Percentiles rank a stretch among this genome's conserved stretches.
phyloP scores from a whole-genome alignment of 225 moss, liverwort and hornwort genomes.

The Polytrichum commune region DNA sequence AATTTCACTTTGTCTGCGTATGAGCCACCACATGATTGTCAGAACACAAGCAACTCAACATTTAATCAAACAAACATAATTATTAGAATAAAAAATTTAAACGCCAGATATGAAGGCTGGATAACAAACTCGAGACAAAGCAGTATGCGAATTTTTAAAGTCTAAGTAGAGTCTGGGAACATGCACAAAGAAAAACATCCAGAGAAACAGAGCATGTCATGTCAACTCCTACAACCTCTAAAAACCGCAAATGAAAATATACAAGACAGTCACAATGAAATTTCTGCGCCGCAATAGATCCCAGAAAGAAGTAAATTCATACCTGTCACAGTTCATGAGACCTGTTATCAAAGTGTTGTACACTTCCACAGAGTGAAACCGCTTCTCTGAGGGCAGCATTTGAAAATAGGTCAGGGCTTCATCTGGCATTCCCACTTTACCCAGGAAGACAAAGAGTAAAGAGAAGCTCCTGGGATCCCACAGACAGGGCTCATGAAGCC shows the following conservation, averaged over 20 bases:
- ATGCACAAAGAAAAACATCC: too few relatives aligned
- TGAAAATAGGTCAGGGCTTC: constrained; percentile 56
- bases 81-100: too few relatives aligned
- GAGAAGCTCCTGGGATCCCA: constrained; percentile 81
- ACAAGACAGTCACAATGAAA: too few relatives aligned
- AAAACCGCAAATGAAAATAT: too few relatives aligned
- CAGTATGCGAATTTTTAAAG: too few relatives aligned
- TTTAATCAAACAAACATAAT: background rate
- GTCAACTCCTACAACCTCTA: too few relatives aligned
- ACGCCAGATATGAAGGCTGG: too few relatives aligned
- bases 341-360: constrained; percentile 82
- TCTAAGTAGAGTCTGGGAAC: too few relatives aligned
- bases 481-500: constrained; percentile 65
- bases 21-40: constrained; percentile 9
- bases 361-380: constrained; percentile 72
- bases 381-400: constrained; percentile 54
- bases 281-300: too few relatives aligned
- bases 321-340: constrained; percentile 72
- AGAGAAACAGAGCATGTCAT: too few relatives aligned
- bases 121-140: too few relatives aligned
- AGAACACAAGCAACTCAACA: constrained; percentile 8
- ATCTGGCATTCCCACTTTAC: constrained; percentile 68
- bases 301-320: constrained; percentile 7
- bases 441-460: constrained; percentile 57
- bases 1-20: constrained; percentile 53